These are phyloP conservation scores for Yamadazyma sp. DNA, from an alignment of 805 yeast species.

Conservation along the genomic window DNA sequence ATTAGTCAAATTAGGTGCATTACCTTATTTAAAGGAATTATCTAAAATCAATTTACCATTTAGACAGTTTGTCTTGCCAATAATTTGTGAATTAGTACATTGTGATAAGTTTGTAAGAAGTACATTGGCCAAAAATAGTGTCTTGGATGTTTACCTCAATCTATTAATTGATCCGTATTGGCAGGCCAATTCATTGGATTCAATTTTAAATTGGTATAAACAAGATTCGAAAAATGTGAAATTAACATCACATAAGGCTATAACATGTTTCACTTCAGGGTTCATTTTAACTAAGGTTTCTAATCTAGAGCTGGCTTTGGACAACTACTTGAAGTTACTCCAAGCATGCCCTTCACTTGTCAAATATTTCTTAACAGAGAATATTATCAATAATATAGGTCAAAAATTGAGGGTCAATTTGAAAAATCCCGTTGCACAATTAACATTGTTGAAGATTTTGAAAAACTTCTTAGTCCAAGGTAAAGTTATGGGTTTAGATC, in stretches of 20 bases:
- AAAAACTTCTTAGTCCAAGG: constrained; percentile 14
- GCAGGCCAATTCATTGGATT: constrained; percentile 55
- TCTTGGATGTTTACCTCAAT: constrained; percentile 36
- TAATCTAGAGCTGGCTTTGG: constrained; percentile 43
- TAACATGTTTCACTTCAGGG: constrained; percentile 34
- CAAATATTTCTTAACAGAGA: constrained; percentile 21
- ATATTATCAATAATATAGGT: constrained; percentile 27
- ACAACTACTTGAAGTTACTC: constrained; percentile 36
- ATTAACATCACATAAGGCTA: constrained; percentile 23
- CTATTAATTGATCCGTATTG: constrained; percentile 51
- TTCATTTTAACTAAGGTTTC: constrained; percentile 37
- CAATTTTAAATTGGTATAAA: constrained; percentile 41
- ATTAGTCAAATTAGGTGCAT: constrained; percentile 44
- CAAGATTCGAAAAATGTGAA: constrained; percentile 22
- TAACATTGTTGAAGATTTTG: constrained; percentile 31
- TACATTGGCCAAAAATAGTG: constrained; percentile 33
- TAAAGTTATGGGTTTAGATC: neutral
- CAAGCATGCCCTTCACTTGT: constrained; percentile 18
- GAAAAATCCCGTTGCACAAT: constrained; percentile 36
- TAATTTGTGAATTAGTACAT: constrained; percentile 51
- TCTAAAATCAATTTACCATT: constrained; percentile 40
- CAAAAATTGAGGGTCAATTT: constrained; percentile 23
- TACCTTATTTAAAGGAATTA: constrained; percentile 42
- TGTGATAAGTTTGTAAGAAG: constrained; percentile 38
- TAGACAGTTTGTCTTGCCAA: constrained; percentile 51